Evolutionary conservation across 257 asterid species (phyloP), one percentile per base, ranked within the genome.

Genomic region (Cynanchum wilfordii): DNA sequence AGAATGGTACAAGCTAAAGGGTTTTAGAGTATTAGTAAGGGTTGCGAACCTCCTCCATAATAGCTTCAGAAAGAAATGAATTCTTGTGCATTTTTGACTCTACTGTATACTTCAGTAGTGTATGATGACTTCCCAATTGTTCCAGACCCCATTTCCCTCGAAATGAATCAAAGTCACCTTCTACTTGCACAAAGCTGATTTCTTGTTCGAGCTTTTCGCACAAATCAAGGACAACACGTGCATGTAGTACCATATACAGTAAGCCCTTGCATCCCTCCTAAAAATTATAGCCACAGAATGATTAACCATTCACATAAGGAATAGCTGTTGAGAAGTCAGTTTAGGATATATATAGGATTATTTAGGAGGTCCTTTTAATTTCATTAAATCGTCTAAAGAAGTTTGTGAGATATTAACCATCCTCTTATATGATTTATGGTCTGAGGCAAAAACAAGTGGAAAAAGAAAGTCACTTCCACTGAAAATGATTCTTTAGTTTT

Each of bases 231-330:
- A 91, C 81, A 62, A 91, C 98, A 52, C 91, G 96, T 15, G 98
- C 98, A 81, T 93, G 98, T 72, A 93, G 96, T 71, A 91, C 97
- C 98, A 93, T 93, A 73, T 93, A 93, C 55, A 91, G 80, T 54
- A 91, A 86, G 52, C 96, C 98, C 82, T 93, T 93, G 96, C 98
- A 93, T 66, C 98, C 98, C 84, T 93, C 98, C 97, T 93, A 86
- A 80, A 78, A 45, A 76, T 24, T 33, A 36, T 36, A 19, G 69
- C 22, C 20, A 36, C n/a, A 36, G 3, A 36, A 64, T 36, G 69
- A 17, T 56, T 24, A 55, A 27, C 27, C 29, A 33, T 62, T 24
- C 63, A 68, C 27, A 27, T 20, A 50, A 49, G 25, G 17, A 52
- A 64, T 20, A 50, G 20, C 17, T 2, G 4, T 66, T 64, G 8